Percentiles rank a stretch among this genome's conserved stretches.
Conservation (phyloP, 495 filamentous ascomycete species). For the Amorphotheca resinae region DNA sequence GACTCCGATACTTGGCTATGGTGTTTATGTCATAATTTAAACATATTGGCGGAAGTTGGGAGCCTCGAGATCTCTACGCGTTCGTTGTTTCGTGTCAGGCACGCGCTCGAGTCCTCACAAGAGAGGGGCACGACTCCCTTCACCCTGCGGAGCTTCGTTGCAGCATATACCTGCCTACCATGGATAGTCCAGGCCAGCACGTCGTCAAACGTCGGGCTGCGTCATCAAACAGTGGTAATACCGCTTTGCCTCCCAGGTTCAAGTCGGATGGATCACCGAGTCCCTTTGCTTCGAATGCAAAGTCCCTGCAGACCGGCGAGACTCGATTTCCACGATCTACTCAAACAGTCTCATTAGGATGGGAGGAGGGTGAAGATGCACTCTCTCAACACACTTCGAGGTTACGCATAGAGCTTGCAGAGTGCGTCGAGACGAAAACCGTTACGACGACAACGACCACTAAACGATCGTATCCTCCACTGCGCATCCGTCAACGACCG, state of each 20-base stretch:
- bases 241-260: slow-evolving; percentile 3
- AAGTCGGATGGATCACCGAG: slow-evolving; percentile 15
- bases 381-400: slow-evolving; percentile 10
- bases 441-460: slow-evolving; percentile 94
- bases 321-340: slow-evolving; percentile 2
- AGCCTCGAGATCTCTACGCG: slow-evolving; percentile 13
- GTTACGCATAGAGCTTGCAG: slow-evolving; percentile 37
- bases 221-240: slow-evolving; percentile 1
- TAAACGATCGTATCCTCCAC: slow-evolving; percentile 74
- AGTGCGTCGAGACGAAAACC: slow-evolving; percentile 49
- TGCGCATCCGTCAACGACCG: slow-evolving; percentile 64
- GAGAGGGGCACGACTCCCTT: slow-evolving; percentile 6
- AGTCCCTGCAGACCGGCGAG: slow-evolving; percentile 8
- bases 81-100: slow-evolving; percentile 14
- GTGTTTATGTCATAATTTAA: slow-evolving; percentile 9
- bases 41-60: slow-evolving; percentile 9
- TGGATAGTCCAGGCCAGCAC: slow-evolving; percentile 16
- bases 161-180: slow-evolving; percentile 1
- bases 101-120: slow-evolving; percentile 11
- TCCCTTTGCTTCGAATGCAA: slow-evolving; percentile 16
- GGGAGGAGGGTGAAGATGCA: slow-evolving; percentile 15
- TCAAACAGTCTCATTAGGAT: slow-evolving; percentile 16
- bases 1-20: slow-evolving; percentile 9
- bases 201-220: slow-evolving; percentile 5
- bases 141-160: not conserved